Base-by-base conservation (phyloP, 768 basidiomycete species). In the Rhizopogon vinicolor region DNA sequence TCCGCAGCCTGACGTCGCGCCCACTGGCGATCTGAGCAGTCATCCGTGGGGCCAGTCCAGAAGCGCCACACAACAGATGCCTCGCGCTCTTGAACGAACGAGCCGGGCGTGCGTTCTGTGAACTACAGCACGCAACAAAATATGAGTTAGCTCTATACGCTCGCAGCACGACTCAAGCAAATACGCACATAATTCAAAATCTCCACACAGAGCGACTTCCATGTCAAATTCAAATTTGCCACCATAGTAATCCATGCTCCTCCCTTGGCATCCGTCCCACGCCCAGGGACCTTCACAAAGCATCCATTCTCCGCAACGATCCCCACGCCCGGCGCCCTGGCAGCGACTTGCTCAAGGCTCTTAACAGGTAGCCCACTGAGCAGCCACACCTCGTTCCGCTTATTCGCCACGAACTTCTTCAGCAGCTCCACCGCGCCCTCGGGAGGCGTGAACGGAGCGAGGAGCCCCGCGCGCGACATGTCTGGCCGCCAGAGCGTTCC, bases 241-340 rank as follows among this genome's bases (percentile, higher is more conserved):
- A 93, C 87, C 84, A 91, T 88, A 60, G 84, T 87, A 58, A 90
- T 78, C 93, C 93, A 94, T 41, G 43, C 54, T 19, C 53, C 59
- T 64, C 64, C 41, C 62, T 64, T 49, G n/a, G 18, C 33, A 8
- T 43, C 22, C 22, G 33, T 64, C 28, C 50, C 65, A 37, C 72
- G 75, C 19, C 52, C 37, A 5, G 48, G 48, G 3, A 85, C 80
- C 72, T 84, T 88, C 64, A 93, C 80, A 66, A 84, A 93, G 66
- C 92, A 93, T 1, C 92, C 92, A 57, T 94, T 92, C 74, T 94
- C 93, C 0, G 91, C 90, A 78, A 92, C 85, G 56, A 93, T 83
- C 16, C 92, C 92, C 51, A 93, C 73, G 40, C 77, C 78, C 1
- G 89, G 87, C 10, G 85, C 75, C 58, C 74, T 71, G 55, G 78